Evolutionary conservation across 129 eudicot genomes (phyloP), one percentile per base, ranked within the genome.

Genomic region (Centella asiatica): DNA sequence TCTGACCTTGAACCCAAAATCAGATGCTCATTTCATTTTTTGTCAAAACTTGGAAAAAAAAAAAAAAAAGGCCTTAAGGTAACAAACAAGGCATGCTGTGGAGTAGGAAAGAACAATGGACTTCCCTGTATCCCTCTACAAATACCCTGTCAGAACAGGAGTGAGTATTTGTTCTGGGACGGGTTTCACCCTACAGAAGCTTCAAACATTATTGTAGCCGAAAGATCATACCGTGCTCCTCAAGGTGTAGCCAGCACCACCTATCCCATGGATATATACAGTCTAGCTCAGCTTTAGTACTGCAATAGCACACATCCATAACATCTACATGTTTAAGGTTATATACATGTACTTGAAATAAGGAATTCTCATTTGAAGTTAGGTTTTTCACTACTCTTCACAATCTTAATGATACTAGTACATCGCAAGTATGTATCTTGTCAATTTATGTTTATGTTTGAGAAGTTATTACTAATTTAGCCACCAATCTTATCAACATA

Each of bases 171-270:
- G 15, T 85, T 81, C 62, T 85, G 74, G 71, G 94, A 85, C 28
- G 80, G 60, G 18, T 75, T 69, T 40, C 94, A 85, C 71, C 80
- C 87, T 27, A 60, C 80, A 0, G 85, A 81, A 56, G 71, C 71
- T 23, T 67, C 68, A 0, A 66, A 64, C 40, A 29, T 42, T 2
- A 22, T 49, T 31, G 65, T 40, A 24, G 78, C 68, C 0, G 39
- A 10, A 27, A 45, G 57, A 40, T 54, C 74, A 4, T 73, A 20
- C n/a, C 15, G 27, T 24, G 48, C 25, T 24, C n/a, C 56, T 45
- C 55, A 17, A 14, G 14, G 28, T 20, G 45, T 53, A 9, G n/a
- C 1, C 2, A 57, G 44, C 19, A 57, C 44, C 25, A 48, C 72
- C 32, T 48, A 69, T 70, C 70, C 64, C 18, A 14, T 33, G 26